phyloP scores from a whole-genome alignment of 352 stramenopile genomes.

The Phytopythium oedochilum region DNA sequence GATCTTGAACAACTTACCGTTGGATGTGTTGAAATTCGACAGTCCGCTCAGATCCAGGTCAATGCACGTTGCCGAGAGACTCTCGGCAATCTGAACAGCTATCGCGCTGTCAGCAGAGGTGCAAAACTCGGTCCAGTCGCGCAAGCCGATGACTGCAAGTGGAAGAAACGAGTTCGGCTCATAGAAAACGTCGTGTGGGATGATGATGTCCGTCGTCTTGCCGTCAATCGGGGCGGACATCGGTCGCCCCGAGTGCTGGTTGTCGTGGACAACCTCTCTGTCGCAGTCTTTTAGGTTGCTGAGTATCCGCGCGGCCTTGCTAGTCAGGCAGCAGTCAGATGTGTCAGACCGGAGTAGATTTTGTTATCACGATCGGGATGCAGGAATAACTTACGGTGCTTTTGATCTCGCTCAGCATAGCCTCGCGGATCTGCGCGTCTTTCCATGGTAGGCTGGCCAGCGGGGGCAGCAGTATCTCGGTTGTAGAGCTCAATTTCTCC shows the following conservation, averaged over 20 bases:
- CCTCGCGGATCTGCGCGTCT: constrained; percentile 32
- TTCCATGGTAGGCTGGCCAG: constrained; percentile 23
- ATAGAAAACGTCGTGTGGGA: constrained; percentile 55
- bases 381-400: constrained; percentile 11
- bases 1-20: too few relatives aligned
- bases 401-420: constrained; percentile 41
- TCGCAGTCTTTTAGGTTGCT: too few relatives aligned
- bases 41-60: constrained; percentile 46
- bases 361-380: background rate
- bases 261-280: constrained; percentile 8
- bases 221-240: background rate
- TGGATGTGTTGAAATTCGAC: constrained; percentile 10
- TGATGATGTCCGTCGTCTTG: background rate
- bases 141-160: constrained; percentile 35
- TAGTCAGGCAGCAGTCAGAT: background rate
- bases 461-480: constrained; percentile 24
- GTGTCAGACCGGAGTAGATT: background rate
- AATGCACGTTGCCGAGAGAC: constrained; percentile 36
- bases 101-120: constrained; percentile 9
- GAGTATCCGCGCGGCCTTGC: constrained; percentile 4
- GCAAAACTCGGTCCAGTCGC: constrained; percentile 47
- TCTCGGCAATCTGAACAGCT: constrained; percentile 31
- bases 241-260: constrained; percentile 36
- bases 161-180: constrained; percentile 42
- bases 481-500: constrained; percentile 10